Evolutionary conservation across 345 rosid species (phyloP), one percentile per base, ranked within the genome.

Genomic region (Salix purpurea): DNA sequence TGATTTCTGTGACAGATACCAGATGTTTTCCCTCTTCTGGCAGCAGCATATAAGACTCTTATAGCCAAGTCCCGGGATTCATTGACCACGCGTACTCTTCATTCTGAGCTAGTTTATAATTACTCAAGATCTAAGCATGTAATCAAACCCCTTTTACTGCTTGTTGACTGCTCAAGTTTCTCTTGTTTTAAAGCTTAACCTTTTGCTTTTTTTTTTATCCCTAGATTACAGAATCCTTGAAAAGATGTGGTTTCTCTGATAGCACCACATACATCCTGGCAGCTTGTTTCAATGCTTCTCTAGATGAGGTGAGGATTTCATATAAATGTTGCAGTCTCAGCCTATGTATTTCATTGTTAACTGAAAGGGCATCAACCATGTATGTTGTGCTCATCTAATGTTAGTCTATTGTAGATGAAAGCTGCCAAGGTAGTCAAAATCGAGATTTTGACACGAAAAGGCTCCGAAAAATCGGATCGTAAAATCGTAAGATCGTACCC

Each of bases 91-190:
- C 82, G 91, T 23, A 95, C 99, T 50, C 97, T 88, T 84, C 98
- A 96, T 87, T 94, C 98, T 18, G 95, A 94, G 78, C 97, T 94
- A 42, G 97, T 96, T 61, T 92, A 87, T 86, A 94, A 94, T 77
- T 94, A 88, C 79, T 91, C 99, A 0, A 94, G 95, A 62, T 92
- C 98, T 74, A 96, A 93, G 81, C 95, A 93, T 86, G 99, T 96
- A 89, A 82, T 75, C 19, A 12, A 37, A 61, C 69, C 71, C 36
- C 9, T 58, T 18, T 72, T 19, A 67, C 73, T 18, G 66, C 28
- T 56, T 50, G 18, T 75, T 76, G 28, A 67, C 65, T 74, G 36
- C 24, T 74, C 16, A 10, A 34, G 4, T 37, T 67, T 69, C 30
- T 28, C 6, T 42, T 81, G 36, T 62, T 40, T 78, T 30, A 10